Base-by-base conservation (phyloP, 1,284 basidiomycete genomes). In the Melampsora americana region DNA sequence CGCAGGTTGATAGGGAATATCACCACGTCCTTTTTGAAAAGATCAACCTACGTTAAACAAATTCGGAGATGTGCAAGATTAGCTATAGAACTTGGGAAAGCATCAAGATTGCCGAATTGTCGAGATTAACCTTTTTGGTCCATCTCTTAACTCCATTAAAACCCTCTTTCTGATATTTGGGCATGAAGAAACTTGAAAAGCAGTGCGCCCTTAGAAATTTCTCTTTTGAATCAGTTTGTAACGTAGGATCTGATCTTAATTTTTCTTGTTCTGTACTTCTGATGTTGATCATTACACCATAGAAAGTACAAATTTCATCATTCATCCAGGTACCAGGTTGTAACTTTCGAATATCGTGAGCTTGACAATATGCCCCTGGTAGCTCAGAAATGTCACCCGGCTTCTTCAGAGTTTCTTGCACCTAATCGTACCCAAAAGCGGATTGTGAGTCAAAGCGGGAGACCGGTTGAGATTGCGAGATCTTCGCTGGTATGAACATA, bases 251-350 rank as follows among this genome's bases (percentile, higher is more conserved):
- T 90, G 80, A 6, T 78, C 79, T 35, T 80, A 79, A 56, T 80
- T 71, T 74, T 79, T 81, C 6, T 80, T 83, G 16, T 80, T 80
- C 78, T 23, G 82, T 88, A 5, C 90, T 87, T 9, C 93, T 87
- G 28, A 86, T 85, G 77, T 90, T 84, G 79, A 99, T 88, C 85
- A 99, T 85, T 11, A 90, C 89, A 1, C 92, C 92, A 83, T 98
- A 97, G 81, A 92, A 95, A 84, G 96, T 97, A 86, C 99, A 92
- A 70, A 97, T 86, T 80, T 98, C 95, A 82, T 99, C 96, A 83
- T 99, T 96, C 73, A 99, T 86, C 96, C 96, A 99, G 80, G 88
- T 86, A 0, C 84, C 83, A 0, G 92, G 92, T 66, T 82, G 82
- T 60, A 99, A 83, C 48, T 90, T 88, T 9, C 83, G 80, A 4